Evolutionary conservation across 768 basidiomycete species (phyloP).

Genomic region (Podaxis rugospora): DNA sequence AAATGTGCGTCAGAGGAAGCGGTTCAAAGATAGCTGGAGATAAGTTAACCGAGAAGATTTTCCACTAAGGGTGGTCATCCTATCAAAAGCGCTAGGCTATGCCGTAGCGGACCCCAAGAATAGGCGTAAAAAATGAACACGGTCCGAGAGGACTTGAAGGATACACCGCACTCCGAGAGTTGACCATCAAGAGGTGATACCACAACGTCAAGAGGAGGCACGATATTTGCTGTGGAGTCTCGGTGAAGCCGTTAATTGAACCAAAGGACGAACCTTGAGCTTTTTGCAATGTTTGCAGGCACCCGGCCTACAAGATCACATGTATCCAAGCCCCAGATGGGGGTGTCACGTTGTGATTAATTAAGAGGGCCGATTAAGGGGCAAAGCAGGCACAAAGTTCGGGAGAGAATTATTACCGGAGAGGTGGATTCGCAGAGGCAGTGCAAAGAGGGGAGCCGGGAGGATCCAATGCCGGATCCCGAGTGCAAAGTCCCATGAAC

Average conservation of each 20-base stretch:
- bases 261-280: slow-evolving; percentile 60
- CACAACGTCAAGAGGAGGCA: background rate
- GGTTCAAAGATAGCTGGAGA: background rate
- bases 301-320: slow-evolving; percentile 49
- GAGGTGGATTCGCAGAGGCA: slow-evolving; percentile 3
- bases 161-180: background rate
- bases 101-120: background rate
- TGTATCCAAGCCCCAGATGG: background rate
- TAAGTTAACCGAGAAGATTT: background rate
- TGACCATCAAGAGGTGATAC: background rate
- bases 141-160: background rate
- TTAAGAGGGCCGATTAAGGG: background rate
- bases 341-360: background rate
- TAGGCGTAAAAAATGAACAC: background rate
- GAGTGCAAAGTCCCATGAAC: background rate
- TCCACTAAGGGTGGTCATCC: background rate
- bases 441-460: slow-evolving; percentile 3
- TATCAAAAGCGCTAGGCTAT: background rate
- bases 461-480: background rate
- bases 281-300: slow-evolving; percentile 87
- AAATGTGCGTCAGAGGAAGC: background rate
- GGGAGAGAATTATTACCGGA: slow-evolving; percentile 13
- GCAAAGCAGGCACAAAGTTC: background rate
- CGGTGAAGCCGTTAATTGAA: background rate
- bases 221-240: background rate